phyloP scores from a whole-genome alignment of 2,329 filamentous ascomycete species.

The Botryotinia convoluta region DNA sequence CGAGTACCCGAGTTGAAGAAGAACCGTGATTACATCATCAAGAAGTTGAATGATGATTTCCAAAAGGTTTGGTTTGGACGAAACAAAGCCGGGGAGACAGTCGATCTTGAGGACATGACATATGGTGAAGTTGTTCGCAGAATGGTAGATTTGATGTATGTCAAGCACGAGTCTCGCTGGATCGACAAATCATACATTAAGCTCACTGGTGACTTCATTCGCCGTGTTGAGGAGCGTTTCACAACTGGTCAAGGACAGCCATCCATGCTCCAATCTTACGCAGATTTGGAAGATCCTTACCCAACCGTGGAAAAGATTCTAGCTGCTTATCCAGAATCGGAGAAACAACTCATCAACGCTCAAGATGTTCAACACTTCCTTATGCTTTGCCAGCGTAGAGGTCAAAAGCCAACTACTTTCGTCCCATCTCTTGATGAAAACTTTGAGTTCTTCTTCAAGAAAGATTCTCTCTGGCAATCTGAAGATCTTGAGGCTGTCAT shows the following conservation, averaged over 20 bases:
- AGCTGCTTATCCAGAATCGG: conserved; percentile 78
- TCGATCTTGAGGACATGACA: conserved; percentile 94
- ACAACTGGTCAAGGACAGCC: conserved; percentile 67
- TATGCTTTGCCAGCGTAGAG: conserved; percentile 82
- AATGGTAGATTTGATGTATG: conserved; percentile 86
- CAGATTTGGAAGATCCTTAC: conserved; percentile 82
- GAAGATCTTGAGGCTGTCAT: conserved; percentile 96
- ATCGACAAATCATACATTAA: conserved; percentile 81
- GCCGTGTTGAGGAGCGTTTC: conserved; percentile 95
- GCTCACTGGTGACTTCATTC: conserved; percentile 92
- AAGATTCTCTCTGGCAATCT: conserved; percentile 98
- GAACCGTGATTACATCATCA: conserved; percentile 86
- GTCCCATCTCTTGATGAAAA: conserved; percentile 94
- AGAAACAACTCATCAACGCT: conserved; percentile 91
- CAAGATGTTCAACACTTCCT: conserved; percentile 98
- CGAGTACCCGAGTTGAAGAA: conserved; percentile 84
- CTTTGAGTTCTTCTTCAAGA: conserved; percentile 99
- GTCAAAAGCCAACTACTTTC: conserved; percentile 95
- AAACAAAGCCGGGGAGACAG: conserved; percentile 74
- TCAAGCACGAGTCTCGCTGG: conserved; percentile 88
- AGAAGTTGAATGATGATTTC: conserved; percentile 93
- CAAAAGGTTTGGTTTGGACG: conserved; percentile 96
- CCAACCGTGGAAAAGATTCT: conserved; percentile 75
- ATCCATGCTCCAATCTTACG: conserved; percentile 85
- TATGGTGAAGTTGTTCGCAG: conserved; percentile 84